phyloP scores from a whole-genome alignment of 306 rosid genomes.

The Cucumis cinereus region DNA sequence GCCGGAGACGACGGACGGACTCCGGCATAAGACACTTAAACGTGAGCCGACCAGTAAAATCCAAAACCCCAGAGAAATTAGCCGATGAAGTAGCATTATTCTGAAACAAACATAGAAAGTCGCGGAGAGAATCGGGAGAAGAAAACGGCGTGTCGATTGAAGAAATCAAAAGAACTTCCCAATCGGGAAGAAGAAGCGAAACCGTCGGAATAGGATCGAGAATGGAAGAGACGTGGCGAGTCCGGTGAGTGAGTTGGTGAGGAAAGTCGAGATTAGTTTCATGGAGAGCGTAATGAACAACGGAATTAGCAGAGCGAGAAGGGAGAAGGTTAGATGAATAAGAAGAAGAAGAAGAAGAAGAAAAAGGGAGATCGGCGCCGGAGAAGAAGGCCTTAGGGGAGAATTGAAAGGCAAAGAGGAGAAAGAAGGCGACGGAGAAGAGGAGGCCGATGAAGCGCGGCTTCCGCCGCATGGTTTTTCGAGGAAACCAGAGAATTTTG shows the following conservation, averaged over 20 bases:
- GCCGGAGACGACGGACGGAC: slow-evolving; percentile 23
- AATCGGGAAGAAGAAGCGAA: slow-evolving; percentile 44
- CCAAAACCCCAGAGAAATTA: slow-evolving; percentile 21
- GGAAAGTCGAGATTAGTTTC: not conserved
- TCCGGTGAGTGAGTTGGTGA: not conserved
- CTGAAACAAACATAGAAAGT: slow-evolving; percentile 30
- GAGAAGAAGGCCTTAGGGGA: slow-evolving; percentile 21
- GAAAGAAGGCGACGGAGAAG: slow-evolving; percentile 12
- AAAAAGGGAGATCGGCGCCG: not conserved
- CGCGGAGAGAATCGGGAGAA: not conserved
- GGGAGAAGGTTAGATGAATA: not conserved
- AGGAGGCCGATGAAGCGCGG: slow-evolving; percentile 20
- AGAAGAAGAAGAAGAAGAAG: not conserved
- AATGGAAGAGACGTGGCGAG: slow-evolving; percentile 34
- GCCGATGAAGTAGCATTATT: slow-evolving; percentile 29
- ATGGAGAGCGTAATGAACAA: not conserved
- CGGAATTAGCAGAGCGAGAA: not conserved
- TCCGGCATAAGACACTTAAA: slow-evolving; percentile 43
- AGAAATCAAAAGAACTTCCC: slow-evolving; percentile 49
- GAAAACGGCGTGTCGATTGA: slow-evolving; percentile 11
- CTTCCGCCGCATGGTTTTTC: slow-evolving; percentile 30
- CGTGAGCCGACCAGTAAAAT: slow-evolving; percentile 18
- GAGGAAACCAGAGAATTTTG: too few species aligned
- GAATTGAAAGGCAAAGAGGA: slow-evolving; percentile 22
- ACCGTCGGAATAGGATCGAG: slow-evolving; percentile 13